Evolutionary conservation across 2,329 filamentous ascomycete species (phyloP).

Genomic region (Alternaria viburni): DNA sequence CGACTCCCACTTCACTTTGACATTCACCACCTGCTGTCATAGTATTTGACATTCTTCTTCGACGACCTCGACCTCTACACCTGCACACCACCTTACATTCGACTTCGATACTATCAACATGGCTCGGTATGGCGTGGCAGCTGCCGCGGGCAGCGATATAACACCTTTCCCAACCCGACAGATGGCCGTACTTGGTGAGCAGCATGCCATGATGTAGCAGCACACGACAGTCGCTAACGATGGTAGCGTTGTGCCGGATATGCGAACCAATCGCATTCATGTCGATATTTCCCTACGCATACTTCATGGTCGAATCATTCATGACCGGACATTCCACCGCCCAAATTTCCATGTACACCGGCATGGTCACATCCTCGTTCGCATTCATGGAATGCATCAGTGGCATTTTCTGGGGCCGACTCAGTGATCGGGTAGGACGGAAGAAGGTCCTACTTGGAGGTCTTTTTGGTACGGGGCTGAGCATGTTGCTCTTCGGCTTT

Average conservation of each 20-base stretch:
- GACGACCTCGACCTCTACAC: neutral
- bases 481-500: conserved; percentile 92
- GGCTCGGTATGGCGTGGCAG: conserved; percentile 37
- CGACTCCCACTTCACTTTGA: conserved; percentile 11
- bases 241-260: conserved; percentile 84
- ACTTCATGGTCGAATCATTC: conserved; percentile 96
- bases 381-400: conserved; percentile 95
- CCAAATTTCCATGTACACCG: conserved; percentile 88
- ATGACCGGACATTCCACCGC: conserved; percentile 78
- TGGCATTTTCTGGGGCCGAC: conserved; percentile 87
- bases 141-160: conserved; percentile 39
- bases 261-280: conserved; percentile 99
- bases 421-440: conserved; percentile 90
- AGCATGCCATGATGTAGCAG: neutral
- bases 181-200: conserved; percentile 62
- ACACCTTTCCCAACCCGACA: conserved; percentile 64
- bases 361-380: conserved; percentile 95
- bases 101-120: conserved; percentile 24
- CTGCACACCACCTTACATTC: conserved; percentile 1
- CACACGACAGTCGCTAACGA: conserved; percentile 4
- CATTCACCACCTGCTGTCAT: conserved; percentile 12
- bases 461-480: conserved; percentile 88
- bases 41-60: conserved; percentile 9
- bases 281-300: conserved; percentile 98
- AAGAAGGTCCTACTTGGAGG: conserved; percentile 92